Evolutionary conservation across 768 basidiomycete species (phyloP).

Genomic region (Boletus subcaerulescens): DNA sequence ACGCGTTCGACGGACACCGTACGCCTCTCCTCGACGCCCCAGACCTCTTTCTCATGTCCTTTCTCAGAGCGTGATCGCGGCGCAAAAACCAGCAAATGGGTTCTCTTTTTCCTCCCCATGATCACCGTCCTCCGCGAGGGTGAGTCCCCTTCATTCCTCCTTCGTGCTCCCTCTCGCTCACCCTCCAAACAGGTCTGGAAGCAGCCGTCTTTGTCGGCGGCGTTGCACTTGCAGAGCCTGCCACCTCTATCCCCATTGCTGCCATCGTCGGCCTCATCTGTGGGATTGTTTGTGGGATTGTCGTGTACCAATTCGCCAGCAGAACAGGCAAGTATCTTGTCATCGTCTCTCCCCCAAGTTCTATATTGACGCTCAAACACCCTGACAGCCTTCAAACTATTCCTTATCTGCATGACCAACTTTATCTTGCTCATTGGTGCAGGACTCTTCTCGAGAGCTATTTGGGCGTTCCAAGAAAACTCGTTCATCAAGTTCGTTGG

Average conservation of each 20-base stretch:
- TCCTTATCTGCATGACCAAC: slow-evolving; percentile 91
- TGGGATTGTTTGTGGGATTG: slow-evolving; percentile 68
- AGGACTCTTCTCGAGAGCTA: slow-evolving; percentile 81
- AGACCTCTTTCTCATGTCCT: background rate
- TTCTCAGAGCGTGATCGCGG: slow-evolving; percentile 43
- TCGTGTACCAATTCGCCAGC: slow-evolving; percentile 80
- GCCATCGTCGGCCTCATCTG: slow-evolving; percentile 80
- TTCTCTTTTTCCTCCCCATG: slow-evolving; percentile 84
- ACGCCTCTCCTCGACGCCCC: slow-evolving; percentile 10
- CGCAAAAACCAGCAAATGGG: slow-evolving; percentile 70
- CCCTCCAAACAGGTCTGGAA: slow-evolving; percentile 57
- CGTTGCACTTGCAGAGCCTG: slow-evolving; percentile 81
- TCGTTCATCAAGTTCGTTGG: slow-evolving; percentile 70
- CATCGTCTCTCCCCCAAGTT: too few relatives aligned
- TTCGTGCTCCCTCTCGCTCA: background rate
- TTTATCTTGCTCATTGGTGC: slow-evolving; percentile 91
- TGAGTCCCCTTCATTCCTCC: slow-evolving; percentile 13
- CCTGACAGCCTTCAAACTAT: slow-evolving; percentile 65
- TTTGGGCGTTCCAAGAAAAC: slow-evolving; percentile 70
- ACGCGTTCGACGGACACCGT: slow-evolving; percentile 68
- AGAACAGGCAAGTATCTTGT: slow-evolving; percentile 51
- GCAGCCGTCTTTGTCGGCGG: slow-evolving; percentile 94
- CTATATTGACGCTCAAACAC: background rate
- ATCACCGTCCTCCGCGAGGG: slow-evolving; percentile 95
- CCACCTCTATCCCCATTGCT: slow-evolving; percentile 85